Evolutionary conservation across 1,284 basidiomycete species (phyloP).

Genomic region (Athelia psychrophila): DNA sequence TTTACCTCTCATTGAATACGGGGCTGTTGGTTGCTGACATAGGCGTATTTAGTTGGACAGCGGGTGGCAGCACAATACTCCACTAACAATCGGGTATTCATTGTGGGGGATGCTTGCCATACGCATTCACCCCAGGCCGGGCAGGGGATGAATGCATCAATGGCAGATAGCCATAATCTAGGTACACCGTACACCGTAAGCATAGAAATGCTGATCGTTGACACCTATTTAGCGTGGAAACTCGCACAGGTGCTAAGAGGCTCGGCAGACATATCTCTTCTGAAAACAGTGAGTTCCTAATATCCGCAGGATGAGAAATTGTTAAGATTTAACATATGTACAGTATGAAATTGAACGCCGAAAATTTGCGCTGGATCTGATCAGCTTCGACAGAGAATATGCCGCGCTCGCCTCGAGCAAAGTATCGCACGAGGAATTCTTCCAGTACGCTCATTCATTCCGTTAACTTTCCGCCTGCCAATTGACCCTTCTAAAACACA

Average conservation of each 20-base stretch:
- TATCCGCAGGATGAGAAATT: neutral
- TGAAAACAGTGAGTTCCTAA: constrained; percentile 43
- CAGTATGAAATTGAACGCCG: constrained; percentile 43
- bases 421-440: constrained; percentile 65
- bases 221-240: constrained; percentile 45
- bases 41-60: constrained; percentile 52
- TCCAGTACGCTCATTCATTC: constrained; percentile 37
- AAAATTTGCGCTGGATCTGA: constrained; percentile 47
- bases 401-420: constrained; percentile 48
- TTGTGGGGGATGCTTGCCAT: constrained; percentile 80
- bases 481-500: constrained; percentile 21
- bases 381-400: constrained; percentile 49
- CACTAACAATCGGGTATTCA: constrained; percentile 70
- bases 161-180: constrained; percentile 47
- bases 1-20: constrained; percentile 1
- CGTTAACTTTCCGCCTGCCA: neutral
- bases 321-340: neutral
- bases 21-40: neutral
- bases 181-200: constrained; percentile 8
- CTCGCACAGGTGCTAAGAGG: constrained; percentile 53
- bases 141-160: constrained; percentile 70
- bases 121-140: constrained; percentile 82
- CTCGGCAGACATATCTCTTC: constrained; percentile 48
- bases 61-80: constrained; percentile 72
- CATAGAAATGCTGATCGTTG: neutral